Conservation (phyloP, 345 rosid species). For the Xanthoceras sorbifolium region DNA sequence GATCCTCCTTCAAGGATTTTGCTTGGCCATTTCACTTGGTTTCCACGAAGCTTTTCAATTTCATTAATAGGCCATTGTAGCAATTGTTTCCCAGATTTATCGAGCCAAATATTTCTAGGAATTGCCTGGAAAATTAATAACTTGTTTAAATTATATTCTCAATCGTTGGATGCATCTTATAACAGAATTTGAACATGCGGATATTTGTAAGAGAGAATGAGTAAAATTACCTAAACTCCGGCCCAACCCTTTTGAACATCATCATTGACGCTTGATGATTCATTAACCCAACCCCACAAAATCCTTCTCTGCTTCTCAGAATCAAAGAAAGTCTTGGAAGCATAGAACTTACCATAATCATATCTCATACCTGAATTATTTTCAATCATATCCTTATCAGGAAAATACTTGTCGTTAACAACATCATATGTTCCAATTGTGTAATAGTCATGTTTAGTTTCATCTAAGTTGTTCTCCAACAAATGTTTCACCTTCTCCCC, state of each 20-base stretch:
- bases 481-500: constrained; percentile 43
- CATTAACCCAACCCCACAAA: constrained; percentile 75
- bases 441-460: constrained; percentile 52
- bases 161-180: not conserved
- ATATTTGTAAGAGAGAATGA: not conserved
- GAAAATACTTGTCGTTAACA: constrained; percentile 41
- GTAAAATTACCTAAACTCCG: constrained; percentile 59
- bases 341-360: constrained; percentile 83
- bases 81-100: constrained; percentile 56
- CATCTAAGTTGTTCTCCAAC: constrained; percentile 55
- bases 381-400: constrained; percentile 46
- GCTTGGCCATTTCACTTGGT: constrained; percentile 32
- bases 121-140: constrained; percentile 38
- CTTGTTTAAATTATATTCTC: not conserved
- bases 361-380: constrained; percentile 45
- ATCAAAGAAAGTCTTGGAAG: constrained; percentile 78
- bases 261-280: constrained; percentile 41
- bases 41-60: constrained; percentile 50
- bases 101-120: constrained; percentile 62
- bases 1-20: constrained; percentile 45
- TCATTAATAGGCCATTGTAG: constrained; percentile 76
- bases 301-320: constrained; percentile 46
- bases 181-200: not conserved
- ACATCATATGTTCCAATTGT: constrained; percentile 44
- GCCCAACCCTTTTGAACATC: constrained; percentile 69